phyloP scores from a whole-genome alignment of 345 rosid genomes.

The Citrus inodora region DNA sequence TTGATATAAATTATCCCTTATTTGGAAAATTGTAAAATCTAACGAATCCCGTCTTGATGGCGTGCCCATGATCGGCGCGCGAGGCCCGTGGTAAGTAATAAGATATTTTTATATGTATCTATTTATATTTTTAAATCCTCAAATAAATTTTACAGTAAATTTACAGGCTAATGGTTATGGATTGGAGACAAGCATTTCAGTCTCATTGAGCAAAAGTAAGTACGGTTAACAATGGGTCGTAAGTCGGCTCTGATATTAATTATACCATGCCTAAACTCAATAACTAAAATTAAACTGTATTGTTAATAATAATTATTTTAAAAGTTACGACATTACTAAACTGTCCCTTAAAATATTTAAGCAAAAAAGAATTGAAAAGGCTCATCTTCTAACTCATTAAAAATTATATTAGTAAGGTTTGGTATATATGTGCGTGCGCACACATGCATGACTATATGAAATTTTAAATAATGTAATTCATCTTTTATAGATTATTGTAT shows the following conservation, averaged over 20 bases:
- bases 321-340: rapidly evolving
- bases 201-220: no score
- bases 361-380: rapidly evolving
- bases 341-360: rapidly evolving
- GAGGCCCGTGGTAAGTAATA: not conserved
- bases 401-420: no score
- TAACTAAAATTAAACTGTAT: rapidly evolving
- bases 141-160: not conserved
- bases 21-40: no score
- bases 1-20: not conserved
- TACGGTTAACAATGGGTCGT: no score
- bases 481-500: no score
- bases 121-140: not conserved
- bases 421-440: rapidly evolving
- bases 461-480: no score
- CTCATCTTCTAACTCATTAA: no score
- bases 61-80: not conserved
- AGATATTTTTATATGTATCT: not conserved
- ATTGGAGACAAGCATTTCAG: not conserved
- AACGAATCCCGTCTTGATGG: not conserved
- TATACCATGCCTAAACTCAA: rapidly evolving
- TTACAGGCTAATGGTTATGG: no score
- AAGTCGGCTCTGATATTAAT: no score
- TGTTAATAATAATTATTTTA: no score
- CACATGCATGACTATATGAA: rapidly evolving